A percentile compares a stretch with the other conserved stretches of the same genome.
These are phyloP conservation scores for Crepidotus variabilis DNA, from an alignment of 768 basidiomycete species.

Conservation along the genomic window DNA sequence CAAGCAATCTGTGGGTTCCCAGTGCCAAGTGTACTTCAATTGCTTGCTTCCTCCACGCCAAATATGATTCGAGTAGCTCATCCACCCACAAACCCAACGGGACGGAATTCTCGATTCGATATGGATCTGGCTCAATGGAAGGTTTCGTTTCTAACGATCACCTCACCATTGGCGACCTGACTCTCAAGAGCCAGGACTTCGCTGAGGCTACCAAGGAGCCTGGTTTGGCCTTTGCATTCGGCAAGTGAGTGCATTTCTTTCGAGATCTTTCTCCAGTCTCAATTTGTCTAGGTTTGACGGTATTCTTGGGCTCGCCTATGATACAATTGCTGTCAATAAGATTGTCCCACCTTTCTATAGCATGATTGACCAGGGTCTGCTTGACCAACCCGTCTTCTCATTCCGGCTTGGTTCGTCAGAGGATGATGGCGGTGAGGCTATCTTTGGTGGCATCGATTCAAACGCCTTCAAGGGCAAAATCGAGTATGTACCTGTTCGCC, in stretches of 20 bases:
- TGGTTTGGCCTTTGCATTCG: conserved; percentile 95
- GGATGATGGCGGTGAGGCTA: conserved; percentile 83
- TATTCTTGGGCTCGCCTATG: conserved; percentile 89
- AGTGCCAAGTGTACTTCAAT: conserved; percentile 79
- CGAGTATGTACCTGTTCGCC: conserved; percentile 83
- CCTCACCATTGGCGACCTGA: conserved; percentile 79
- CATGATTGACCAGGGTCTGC: conserved; percentile 78
- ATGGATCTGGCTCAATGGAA: conserved; percentile 96
- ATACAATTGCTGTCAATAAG: conserved; percentile 93
- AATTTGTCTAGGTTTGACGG: conserved; percentile 75
- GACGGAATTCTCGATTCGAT: conserved; percentile 83
- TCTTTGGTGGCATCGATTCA: conserved; percentile 87
- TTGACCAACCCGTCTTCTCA: conserved; percentile 87
- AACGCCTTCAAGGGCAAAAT: conserved; percentile 77
- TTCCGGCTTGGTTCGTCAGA: conserved; percentile 91
- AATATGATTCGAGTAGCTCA: conserved; percentile 81
- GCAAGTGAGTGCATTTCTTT: conserved; percentile 56
- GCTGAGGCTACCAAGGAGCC: conserved; percentile 96
- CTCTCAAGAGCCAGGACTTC: conserved; percentile 75
- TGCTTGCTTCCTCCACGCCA: conserved; percentile 90
- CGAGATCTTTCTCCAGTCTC: not conserved
- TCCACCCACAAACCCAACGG: conserved; percentile 90
- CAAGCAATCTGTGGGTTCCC: conserved; percentile 94
- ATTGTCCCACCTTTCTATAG: conserved; percentile 93
- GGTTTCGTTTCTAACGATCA: conserved; percentile 89